Evolutionary conservation across 805 yeast genomes (phyloP).

Genomic region (Yueomyces sinensis): DNA sequence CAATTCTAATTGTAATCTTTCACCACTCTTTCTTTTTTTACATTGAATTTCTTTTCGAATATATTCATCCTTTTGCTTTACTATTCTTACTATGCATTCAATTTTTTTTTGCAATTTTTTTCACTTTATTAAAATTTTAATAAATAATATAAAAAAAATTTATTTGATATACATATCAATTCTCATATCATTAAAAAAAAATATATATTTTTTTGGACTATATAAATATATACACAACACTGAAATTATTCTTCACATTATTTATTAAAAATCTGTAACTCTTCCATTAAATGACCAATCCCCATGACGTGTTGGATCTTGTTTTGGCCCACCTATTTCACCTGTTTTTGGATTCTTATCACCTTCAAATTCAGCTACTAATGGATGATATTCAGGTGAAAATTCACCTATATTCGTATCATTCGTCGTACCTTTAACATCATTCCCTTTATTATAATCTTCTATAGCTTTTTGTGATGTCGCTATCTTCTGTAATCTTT

Average conservation of each 20-base stretch:
- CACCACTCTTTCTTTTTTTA: no score
- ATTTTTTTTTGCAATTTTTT: no score
- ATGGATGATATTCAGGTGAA: conserved; percentile 57
- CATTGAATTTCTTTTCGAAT: no score
- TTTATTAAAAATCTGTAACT: conserved; percentile 72
- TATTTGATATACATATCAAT: no score
- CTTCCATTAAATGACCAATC: conserved; percentile 95
- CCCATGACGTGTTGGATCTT: conserved; percentile 83
- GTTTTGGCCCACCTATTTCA: conserved; percentile 94
- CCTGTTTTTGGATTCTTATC: conserved; percentile 89
- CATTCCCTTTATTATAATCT: conserved; percentile 45
- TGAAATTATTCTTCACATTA: not conserved
- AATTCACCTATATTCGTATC: conserved; percentile 45
- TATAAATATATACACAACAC: no score
- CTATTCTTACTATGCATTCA: no score
- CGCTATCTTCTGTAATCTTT: conserved; percentile 69
- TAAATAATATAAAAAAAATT: no score
- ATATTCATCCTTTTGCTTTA: no score
- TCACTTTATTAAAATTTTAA: no score
- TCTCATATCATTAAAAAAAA: no score
- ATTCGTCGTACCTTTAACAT: conserved; percentile 22
- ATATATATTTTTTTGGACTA: no score
- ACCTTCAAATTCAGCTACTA: conserved; percentile 93
- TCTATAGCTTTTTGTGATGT: conserved; percentile 67
- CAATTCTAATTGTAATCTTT: no score